Conservation (phyloP, 1,139 yeast species). For the Geotrichum bryndzae region DNA sequence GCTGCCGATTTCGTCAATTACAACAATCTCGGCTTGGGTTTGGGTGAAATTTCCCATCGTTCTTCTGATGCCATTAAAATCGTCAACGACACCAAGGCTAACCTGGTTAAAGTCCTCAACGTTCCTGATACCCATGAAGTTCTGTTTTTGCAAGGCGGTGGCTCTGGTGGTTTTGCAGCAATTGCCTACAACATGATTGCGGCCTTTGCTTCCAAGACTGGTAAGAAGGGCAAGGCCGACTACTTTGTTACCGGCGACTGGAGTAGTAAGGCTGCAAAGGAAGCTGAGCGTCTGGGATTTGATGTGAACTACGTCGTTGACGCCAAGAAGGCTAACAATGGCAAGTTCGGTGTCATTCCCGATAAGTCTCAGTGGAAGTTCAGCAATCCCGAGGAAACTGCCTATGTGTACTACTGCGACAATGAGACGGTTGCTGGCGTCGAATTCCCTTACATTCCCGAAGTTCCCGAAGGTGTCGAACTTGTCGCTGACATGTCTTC, state of each 20-base stretch:
- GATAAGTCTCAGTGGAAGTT: slow-evolving; percentile 55
- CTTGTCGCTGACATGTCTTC: slow-evolving; percentile 94
- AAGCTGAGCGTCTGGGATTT: slow-evolving; percentile 77
- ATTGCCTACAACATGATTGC: slow-evolving; percentile 80
- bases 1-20: slow-evolving; percentile 74
- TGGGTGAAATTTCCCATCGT: slow-evolving; percentile 95
- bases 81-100: slow-evolving; percentile 68
- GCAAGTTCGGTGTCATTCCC: slow-evolving; percentile 66
- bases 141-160: slow-evolving; percentile 94
- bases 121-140: slow-evolving; percentile 93
- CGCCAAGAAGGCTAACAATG: slow-evolving; percentile 46
- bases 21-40: slow-evolving; percentile 66
- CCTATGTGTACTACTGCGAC: slow-evolving; percentile 86
- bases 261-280: slow-evolving; percentile 84
- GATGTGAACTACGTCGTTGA: slow-evolving; percentile 66
- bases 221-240: slow-evolving; percentile 68
- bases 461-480: slow-evolving; percentile 59
- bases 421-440: slow-evolving; percentile 95
- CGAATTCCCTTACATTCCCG: slow-evolving; percentile 61
- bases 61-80: slow-evolving; percentile 74
- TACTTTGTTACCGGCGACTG: slow-evolving; percentile 89
- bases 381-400: slow-evolving; percentile 49
- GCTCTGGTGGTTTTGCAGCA: slow-evolving; percentile 90
- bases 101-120: slow-evolving; percentile 54
- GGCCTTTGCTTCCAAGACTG: slow-evolving; percentile 55